Base-by-base conservation (phyloP, 2,329 filamentous ascomycete genomes). In the Pyrenophora seminiperda region DNA sequence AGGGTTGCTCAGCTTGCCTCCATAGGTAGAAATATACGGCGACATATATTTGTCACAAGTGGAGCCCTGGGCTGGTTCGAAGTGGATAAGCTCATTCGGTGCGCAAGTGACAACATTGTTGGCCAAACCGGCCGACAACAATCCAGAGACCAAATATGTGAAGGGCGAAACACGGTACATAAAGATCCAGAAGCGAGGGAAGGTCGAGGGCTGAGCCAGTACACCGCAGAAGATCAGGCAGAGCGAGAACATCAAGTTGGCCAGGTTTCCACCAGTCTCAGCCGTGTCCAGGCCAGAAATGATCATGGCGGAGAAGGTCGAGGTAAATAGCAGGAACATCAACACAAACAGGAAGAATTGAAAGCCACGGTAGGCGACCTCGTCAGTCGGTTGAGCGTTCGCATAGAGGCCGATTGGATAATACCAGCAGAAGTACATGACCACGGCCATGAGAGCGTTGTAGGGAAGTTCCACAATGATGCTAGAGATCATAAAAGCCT, bases 401-500 rank as follows among this genome's bases (percentile, higher is more conserved):
- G 76, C 74, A 71, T 90, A 85, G 7, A 94, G 81, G 2, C 89
- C 90, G 46, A 95, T 83, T 1, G 91, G 90, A 69, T 92, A 96
- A 78, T 96, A 96, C 83, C 89, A 93, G 70, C 81, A 86, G 65
- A 90, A 80, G 78, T 80, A 96, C 77, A 92, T 87, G 58, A 95
- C 75, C n/a, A 86, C 80, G 3, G 85, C 83, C 80, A 89, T 87
- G 34, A 94, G 73, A 0, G 85, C 82, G 68, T 95, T 91, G 86
- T 89, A 96, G 0, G 91, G 90, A 2, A 96, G 76, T 71, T 96
- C 92, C 51, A 93, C 90, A 22, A 91, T 75, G 57, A 96, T 88
- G 71, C 92, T 89, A 50, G 87, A 85, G 22, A 93, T 77, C 81
- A 95, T 89, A 68, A 95, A 95, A 4, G 90, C 84, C 68, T 88